Evolutionary conservation across 139 green algal species (phyloP), one percentile per base, ranked within the genome.

Genomic region (Yamagishiella unicocca): DNA sequence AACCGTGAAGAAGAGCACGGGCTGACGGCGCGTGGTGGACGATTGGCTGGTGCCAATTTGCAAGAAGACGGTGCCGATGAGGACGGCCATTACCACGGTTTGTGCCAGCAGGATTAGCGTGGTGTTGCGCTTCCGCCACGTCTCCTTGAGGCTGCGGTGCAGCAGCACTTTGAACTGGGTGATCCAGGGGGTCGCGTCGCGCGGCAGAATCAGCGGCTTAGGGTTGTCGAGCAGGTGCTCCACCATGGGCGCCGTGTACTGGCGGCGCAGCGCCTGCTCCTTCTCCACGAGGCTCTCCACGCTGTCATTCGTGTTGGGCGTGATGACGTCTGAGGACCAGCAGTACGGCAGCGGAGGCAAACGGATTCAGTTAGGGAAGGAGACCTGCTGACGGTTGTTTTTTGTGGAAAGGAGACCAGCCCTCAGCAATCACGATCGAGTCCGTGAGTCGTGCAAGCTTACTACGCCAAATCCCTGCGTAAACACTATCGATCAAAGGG

Each of bases 1-100:
- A 67, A 88, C 75, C 35, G 82, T 90, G 89, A 95, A 95, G 90
- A 93, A 93, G 14, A 93, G 89, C 58, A 95, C 90, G 22, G 92
- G 89, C 82, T 94, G 90, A 42, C 92, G 90, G 50, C 89, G 84
- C 31, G 77, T 55, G 2, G 64, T 50, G 35, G 55, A 87, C 0
- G 19, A 66, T 75, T 95, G 92, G 72, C 38, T 82, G 40, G 66
- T 89, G 67, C 92, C 92, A 33, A 95, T 95, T 38, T 91, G 55
- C 76, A 92, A 31, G 58, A 92, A 93, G 31, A 87, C 84, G 1
- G 84, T 91, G 10, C 90, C 90, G 31, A 82, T 82, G 24, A 82
- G 50, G 14, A 82, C 50, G 0, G 74, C 74, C 31, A 95, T 95
- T 33, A 89, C 53, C 54, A 92, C 55, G 5, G 76, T 78, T 79